Evolutionary conservation across 371 early-diverging fungal genomes (phyloP).

Genomic region (Mucor irregularis): DNA sequence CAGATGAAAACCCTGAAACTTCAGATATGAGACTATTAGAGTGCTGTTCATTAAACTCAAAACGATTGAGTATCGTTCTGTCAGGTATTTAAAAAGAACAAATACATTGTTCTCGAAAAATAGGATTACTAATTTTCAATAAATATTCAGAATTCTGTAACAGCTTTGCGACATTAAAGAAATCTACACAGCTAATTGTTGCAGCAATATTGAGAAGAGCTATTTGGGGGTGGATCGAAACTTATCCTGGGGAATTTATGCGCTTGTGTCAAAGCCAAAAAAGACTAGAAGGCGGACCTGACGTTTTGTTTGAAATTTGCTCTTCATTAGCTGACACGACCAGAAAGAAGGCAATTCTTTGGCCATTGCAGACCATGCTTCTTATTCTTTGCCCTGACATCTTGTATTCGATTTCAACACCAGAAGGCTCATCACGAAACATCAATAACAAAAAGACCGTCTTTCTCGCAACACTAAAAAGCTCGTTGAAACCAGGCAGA

Average conservation of each 20-base stretch:
- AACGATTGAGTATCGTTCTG: conserved; percentile 66
- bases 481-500: conserved; percentile 59
- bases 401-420: conserved; percentile 45
- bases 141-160: conserved; percentile 58
- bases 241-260: conserved; percentile 77
- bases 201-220: conserved; percentile 72
- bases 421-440: conserved; percentile 41
- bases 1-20: conserved; percentile 71
- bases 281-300: conserved; percentile 77
- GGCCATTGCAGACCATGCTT: conserved; percentile 86
- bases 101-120: not conserved
- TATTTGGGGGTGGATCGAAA: conserved; percentile 92
- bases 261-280: conserved; percentile 67
- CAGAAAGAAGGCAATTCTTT: conserved; percentile 68
- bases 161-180: conserved; percentile 65
- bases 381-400: conserved; percentile 82
- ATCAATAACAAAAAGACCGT: conserved; percentile 54
- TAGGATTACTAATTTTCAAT: not conserved
- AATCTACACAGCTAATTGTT: conserved; percentile 67
- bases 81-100: conserved; percentile 44
- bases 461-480: conserved; percentile 70
- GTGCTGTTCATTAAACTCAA: conserved; percentile 73
- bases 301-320: conserved; percentile 79
- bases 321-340: conserved; percentile 69
- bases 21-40: conserved; percentile 78